phyloP scores from a whole-genome alignment of 495 filamentous ascomycete species.

The Tuber magnatum region DNA sequence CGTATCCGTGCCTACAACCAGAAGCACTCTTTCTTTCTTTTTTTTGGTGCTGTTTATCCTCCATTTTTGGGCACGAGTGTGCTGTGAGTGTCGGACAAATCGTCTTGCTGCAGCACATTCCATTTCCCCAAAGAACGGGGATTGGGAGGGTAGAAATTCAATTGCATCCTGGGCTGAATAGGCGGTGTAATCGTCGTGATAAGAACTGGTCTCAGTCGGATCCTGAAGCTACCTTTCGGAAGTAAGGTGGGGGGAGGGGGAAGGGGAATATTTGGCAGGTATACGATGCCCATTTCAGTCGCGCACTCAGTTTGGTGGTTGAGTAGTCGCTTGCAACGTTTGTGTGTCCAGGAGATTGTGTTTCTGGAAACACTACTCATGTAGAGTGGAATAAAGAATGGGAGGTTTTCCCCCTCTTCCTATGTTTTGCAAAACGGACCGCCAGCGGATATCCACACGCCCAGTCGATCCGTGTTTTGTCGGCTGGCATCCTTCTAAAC shows the following conservation, averaged over 20 bases:
- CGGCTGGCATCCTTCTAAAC: background rate
- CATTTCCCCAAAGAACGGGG: background rate
- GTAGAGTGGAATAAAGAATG: background rate
- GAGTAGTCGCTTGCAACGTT: background rate
- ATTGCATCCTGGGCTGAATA: background rate
- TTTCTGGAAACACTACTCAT: background rate
- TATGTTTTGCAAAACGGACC: background rate
- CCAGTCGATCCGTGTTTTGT: background rate
- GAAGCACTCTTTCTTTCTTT: background rate
- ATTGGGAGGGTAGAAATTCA: background rate
- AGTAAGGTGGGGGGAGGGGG: background rate
- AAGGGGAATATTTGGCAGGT: background rate
- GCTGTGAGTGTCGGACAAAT: background rate
- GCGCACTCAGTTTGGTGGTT: background rate
- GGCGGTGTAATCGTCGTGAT: background rate
- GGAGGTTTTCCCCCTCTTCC: background rate
- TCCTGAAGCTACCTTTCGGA: background rate
- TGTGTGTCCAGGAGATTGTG: background rate
- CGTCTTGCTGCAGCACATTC: background rate
- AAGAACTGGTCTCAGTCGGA: background rate
- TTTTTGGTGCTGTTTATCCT: background rate
- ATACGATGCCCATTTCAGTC: background rate
- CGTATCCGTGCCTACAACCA: background rate
- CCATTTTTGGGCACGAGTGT: background rate
- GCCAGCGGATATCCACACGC: background rate